Conservation (phyloP, 345 rosid genomes). For the Salix koriyanagi region DNA sequence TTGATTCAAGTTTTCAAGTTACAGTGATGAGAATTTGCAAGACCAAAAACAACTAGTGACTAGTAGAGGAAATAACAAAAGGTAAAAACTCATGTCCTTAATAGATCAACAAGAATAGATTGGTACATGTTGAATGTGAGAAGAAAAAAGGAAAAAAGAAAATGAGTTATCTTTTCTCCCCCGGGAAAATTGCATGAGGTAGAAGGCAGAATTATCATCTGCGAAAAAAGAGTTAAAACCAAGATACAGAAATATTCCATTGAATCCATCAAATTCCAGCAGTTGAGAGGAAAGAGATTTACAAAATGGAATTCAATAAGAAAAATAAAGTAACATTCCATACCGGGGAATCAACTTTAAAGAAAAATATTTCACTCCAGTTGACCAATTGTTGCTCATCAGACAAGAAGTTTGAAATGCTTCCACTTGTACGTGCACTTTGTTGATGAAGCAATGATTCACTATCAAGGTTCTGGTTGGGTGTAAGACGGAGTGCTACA, state of each 20-base stretch:
- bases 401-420: slow-evolving; percentile 44
- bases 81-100: too few relatives aligned
- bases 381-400: slow-evolving; percentile 50
- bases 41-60: too few relatives aligned
- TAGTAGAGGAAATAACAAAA: too few relatives aligned
- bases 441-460: slow-evolving; percentile 58
- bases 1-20: too few relatives aligned
- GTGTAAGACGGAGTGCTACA: slow-evolving; percentile 52
- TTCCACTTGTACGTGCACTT: slow-evolving; percentile 84
- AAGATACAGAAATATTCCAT: neutral
- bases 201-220: too few relatives aligned
- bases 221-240: too few relatives aligned
- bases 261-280: neutral
- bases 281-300: neutral
- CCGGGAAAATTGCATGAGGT: too few relatives aligned
- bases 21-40: too few relatives aligned
- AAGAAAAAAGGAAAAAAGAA: too few relatives aligned
- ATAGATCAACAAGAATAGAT: too few relatives aligned
- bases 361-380: slow-evolving; percentile 92
- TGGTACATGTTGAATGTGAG: too few relatives aligned
- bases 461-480: slow-evolving; percentile 39
- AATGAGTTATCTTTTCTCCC: too few relatives aligned
- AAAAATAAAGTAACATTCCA: neutral
- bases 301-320: neutral
- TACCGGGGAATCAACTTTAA: slow-evolving; percentile 78